These are phyloP conservation scores for Avena eriantha DNA, from an alignment of 176 grass and related monocot genomes.

Conservation along the genomic window DNA sequence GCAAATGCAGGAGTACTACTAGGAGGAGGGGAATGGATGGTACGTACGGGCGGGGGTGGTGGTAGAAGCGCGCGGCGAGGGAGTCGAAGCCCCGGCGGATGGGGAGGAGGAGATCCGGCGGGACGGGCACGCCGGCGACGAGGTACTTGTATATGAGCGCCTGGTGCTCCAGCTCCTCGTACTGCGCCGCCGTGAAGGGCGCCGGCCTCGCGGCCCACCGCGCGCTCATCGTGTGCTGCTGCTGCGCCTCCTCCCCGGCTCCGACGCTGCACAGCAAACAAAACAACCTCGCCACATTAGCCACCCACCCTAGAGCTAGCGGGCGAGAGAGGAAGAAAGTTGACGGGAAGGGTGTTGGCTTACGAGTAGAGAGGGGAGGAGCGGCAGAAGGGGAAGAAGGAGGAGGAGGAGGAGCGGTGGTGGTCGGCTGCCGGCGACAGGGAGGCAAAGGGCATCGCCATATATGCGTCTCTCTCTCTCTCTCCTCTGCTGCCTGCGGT, in stretches of 20 bases:
- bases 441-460: conserved; percentile 87
- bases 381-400: conserved; percentile 54
- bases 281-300: neutral
- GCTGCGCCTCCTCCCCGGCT: conserved; percentile 32
- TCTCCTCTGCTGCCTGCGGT: conserved; percentile 24
- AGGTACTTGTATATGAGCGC: conserved; percentile 94
- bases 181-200: conserved; percentile 83
- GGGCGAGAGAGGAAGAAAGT: neutral
- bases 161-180: conserved; percentile 93
- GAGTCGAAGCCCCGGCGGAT: conserved; percentile 75
- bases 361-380: conserved; percentile 49
- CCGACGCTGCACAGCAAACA: conserved; percentile 34
- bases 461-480: conserved; percentile 47
- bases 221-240: conserved; percentile 44
- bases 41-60: conserved; percentile 55
- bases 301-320: neutral
- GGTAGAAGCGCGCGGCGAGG: conserved; percentile 63
- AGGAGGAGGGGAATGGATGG: neutral
- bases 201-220: conserved; percentile 54
- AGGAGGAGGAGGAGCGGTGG: conserved; percentile 39
- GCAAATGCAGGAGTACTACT: conserved; percentile 21
- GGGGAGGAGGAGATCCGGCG: conserved; percentile 75
- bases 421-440: conserved; percentile 73
- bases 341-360: neutral
- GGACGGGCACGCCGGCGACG: conserved; percentile 78